Conservation (phyloP, 208 protist species). For the Herpetomonas tarakana region DNA sequence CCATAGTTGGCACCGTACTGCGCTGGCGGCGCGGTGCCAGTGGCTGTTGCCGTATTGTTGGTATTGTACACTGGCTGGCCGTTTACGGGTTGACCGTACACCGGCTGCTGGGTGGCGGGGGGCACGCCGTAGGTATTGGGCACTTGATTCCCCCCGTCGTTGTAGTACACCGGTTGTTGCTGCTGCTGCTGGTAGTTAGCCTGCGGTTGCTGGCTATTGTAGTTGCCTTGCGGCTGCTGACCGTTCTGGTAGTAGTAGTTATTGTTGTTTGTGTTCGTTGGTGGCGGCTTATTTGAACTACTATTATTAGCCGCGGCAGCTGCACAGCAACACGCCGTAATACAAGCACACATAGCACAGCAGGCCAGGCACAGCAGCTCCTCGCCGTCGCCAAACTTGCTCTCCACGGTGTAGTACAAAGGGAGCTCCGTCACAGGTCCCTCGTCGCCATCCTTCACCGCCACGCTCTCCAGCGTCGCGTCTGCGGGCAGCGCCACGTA, state of each 20-base stretch:
- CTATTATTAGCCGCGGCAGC: not conserved
- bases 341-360: constrained; percentile 6
- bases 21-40: too few species aligned
- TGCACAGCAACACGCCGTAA: constrained; percentile 5
- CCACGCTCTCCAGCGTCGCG: not conserved
- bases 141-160: not conserved
- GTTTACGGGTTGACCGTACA: not conserved
- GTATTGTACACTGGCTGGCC: too few species aligned
- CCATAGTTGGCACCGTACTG: too few species aligned
- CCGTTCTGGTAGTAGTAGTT: not conserved
- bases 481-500: not conserved
- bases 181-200: not conserved
- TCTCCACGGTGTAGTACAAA: not conserved
- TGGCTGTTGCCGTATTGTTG: too few species aligned
- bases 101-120: not conserved
- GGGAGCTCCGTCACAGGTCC: not conserved
- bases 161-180: not conserved
- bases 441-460: not conserved
- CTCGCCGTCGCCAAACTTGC: constrained; percentile 3
- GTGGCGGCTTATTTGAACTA: not conserved
- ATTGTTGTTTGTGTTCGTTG: not conserved
- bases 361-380: constrained; percentile 5
- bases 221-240: not conserved
- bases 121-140: not conserved
- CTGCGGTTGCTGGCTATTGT: not conserved